These are phyloP conservation scores for Scedosporium boydii DNA, from an alignment of 2,329 filamentous ascomycete species.

Conservation along the genomic window DNA sequence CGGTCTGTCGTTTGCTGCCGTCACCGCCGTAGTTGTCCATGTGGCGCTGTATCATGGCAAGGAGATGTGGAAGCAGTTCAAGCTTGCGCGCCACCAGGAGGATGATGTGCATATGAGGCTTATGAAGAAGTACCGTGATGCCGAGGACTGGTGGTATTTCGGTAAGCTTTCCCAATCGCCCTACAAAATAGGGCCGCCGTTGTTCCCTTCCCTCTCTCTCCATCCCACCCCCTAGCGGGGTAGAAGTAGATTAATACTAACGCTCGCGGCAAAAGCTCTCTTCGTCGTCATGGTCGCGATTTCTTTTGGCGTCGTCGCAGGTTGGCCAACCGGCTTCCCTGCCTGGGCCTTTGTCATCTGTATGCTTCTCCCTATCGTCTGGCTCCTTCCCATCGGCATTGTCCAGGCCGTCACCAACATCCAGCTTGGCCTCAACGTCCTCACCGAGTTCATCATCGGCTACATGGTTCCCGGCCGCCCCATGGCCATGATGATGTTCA, in stretches of 20 bases:
- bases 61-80: slow-evolving; percentile 46
- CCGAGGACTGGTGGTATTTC: slow-evolving; percentile 51
- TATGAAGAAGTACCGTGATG: slow-evolving; percentile 52
- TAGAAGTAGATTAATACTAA: not conserved
- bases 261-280: slow-evolving; percentile 21
- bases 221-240: not conserved
- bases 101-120: slow-evolving; percentile 50
- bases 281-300: slow-evolving; percentile 44
- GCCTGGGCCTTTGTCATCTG: slow-evolving; percentile 49
- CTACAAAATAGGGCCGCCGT: slow-evolving; percentile 20
- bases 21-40: slow-evolving; percentile 50
- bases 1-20: slow-evolving; percentile 58
- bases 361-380: slow-evolving; percentile 46
- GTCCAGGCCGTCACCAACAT: slow-evolving; percentile 53
- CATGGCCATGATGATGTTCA: slow-evolving; percentile 70
- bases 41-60: slow-evolving; percentile 45
- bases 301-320: slow-evolving; percentile 44
- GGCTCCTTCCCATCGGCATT: slow-evolving; percentile 52
- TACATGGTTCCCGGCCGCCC: slow-evolving; percentile 65
- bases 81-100: slow-evolving; percentile 44
- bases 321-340: slow-evolving; percentile 48
- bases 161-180: slow-evolving; percentile 28
- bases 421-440: slow-evolving; percentile 57
- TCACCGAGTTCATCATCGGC: slow-evolving; percentile 65
- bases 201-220: not conserved